phyloP scores from a whole-genome alignment of 768 basidiomycete species.

The Podaxis carcinomalis region DNA sequence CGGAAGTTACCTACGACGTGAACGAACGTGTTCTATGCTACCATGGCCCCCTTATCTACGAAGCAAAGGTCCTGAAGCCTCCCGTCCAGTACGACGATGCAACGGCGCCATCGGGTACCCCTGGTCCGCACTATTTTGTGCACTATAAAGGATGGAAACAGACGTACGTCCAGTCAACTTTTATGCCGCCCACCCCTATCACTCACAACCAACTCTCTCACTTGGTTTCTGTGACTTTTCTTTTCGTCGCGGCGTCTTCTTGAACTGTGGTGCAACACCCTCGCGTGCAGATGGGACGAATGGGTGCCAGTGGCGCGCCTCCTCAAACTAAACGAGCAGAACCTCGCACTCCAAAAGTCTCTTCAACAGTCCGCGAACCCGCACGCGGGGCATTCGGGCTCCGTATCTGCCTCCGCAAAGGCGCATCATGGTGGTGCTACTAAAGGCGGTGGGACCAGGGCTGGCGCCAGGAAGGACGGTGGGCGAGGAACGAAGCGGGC shows the following conservation, averaged over 20 bases:
- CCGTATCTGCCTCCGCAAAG: not conserved
- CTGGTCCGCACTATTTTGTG: slow-evolving; percentile 87
- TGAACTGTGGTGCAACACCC: not conserved
- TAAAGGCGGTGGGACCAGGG: slow-evolving; percentile 22
- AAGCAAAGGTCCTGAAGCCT: slow-evolving; percentile 81
- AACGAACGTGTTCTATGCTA: slow-evolving; percentile 90
- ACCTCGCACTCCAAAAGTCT: slow-evolving; percentile 71
- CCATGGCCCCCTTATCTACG: slow-evolving; percentile 94
- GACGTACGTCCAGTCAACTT: slow-evolving; percentile 51
- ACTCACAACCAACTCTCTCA: not conserved
- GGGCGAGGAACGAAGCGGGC: slow-evolving; percentile 64
- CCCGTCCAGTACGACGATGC: slow-evolving; percentile 58
- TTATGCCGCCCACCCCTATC: not conserved
- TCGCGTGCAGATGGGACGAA: slow-evolving; percentile 83
- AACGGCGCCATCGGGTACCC: slow-evolving; percentile 50
- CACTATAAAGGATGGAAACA: slow-evolving; percentile 99
- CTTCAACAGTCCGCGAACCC: slow-evolving; percentile 30
- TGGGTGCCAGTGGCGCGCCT: slow-evolving; percentile 85
- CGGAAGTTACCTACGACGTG: slow-evolving; percentile 35
- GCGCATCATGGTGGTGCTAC: slow-evolving; percentile 12
- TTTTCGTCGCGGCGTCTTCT: not conserved
- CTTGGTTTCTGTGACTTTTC: not conserved
- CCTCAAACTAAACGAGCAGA: slow-evolving; percentile 80
- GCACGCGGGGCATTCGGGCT: not conserved
- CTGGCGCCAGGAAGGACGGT: slow-evolving; percentile 50